Conservation (phyloP, 108 stramenopile species). For the Nitzschia putrida region DNA sequence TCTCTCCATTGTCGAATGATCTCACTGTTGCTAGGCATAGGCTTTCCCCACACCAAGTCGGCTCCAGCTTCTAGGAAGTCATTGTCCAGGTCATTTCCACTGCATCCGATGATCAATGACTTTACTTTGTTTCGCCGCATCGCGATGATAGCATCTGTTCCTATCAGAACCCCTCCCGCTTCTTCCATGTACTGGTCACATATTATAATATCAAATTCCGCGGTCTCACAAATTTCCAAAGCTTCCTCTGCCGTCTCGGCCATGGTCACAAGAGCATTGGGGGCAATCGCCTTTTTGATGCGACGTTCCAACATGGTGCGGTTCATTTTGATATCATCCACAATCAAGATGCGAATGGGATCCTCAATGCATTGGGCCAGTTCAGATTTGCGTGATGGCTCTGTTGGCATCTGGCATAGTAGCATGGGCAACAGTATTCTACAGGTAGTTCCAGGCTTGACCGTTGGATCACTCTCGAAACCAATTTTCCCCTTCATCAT, state of each 20-base stretch:
- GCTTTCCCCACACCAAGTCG: slow-evolving; percentile 70
- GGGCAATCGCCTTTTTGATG: slow-evolving; percentile 27
- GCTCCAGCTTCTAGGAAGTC: slow-evolving; percentile 47
- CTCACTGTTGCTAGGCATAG: slow-evolving; percentile 48
- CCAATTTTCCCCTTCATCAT: slow-evolving; percentile 32
- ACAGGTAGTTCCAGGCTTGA: slow-evolving; percentile 39
- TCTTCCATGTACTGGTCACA: slow-evolving; percentile 53
- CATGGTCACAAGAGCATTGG: slow-evolving; percentile 25
- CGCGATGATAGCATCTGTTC: slow-evolving; percentile 39
- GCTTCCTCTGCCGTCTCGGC: slow-evolving; percentile 42
- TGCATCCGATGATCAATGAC: slow-evolving; percentile 46
- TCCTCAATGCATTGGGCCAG: slow-evolving; percentile 16
- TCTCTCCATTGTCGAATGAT: slow-evolving; percentile 43
- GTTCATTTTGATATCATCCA: slow-evolving; percentile 47
- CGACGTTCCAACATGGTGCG: slow-evolving; percentile 41
- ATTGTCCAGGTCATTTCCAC: slow-evolving; percentile 39
- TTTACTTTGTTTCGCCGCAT: slow-evolving; percentile 32
- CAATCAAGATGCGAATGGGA: slow-evolving; percentile 27
- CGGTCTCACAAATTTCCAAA: slow-evolving; percentile 23
- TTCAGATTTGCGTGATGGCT: neutral
- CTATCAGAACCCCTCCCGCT: slow-evolving; percentile 43
- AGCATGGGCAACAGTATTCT: slow-evolving; percentile 31
- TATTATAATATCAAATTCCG: slow-evolving; percentile 40
- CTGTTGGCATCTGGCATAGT: slow-evolving; percentile 22
- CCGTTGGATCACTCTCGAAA: slow-evolving; percentile 42